Base-by-base conservation (phyloP, 208 protist genomes). In the Phytomonas francai region DNA sequence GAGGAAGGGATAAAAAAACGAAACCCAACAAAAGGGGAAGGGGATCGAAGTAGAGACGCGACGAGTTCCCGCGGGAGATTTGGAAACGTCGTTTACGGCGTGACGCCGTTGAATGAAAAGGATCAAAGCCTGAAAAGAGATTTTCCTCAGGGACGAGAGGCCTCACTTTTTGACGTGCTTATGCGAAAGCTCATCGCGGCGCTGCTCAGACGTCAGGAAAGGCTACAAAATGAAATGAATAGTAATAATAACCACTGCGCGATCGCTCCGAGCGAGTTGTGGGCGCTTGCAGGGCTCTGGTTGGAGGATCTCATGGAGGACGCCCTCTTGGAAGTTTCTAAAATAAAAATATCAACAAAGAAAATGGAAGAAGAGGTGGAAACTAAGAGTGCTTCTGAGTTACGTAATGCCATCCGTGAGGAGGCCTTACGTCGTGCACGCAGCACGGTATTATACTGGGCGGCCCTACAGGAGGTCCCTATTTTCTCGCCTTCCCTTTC, bases 401-500 rank as follows among this genome's bases (percentile, higher is more conserved):
- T 33, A 33, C 8, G 56, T 8, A 27, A 27, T n/a, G 19, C 12
- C 3, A 19, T 11, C 22, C 58, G 63, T 9, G 70, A 68, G 8
- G 80, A 85, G 51, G 84, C 80, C 6, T 28, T 72, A 32, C n/a
- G 28, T 56, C 73, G 73, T 33, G 85, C 87, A 7, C 69, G 81
- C 54, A 85, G 63, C 31, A 93, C 84, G 16, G 79, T 90, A 0
- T 63, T 92, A 28, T 93, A 93, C 74, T 96, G 88, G 86, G 87
- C 87, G 3, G 84, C 88, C 19, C 70, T 72, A 22, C 81, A 92
- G 62, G 78, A 84, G 66, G 84, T 93, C 54, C 84, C 91, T 19
- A 58, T 96, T 67, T 97, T 85, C 81, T 87, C 79, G 29, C 88
- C 87, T 19, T 94, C 88, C 39, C 88, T 94, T 67, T 78, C 71